These are phyloP conservation scores for Holtermannia corniformis DNA, from an alignment of 768 basidiomycete species.

Conservation along the genomic window DNA sequence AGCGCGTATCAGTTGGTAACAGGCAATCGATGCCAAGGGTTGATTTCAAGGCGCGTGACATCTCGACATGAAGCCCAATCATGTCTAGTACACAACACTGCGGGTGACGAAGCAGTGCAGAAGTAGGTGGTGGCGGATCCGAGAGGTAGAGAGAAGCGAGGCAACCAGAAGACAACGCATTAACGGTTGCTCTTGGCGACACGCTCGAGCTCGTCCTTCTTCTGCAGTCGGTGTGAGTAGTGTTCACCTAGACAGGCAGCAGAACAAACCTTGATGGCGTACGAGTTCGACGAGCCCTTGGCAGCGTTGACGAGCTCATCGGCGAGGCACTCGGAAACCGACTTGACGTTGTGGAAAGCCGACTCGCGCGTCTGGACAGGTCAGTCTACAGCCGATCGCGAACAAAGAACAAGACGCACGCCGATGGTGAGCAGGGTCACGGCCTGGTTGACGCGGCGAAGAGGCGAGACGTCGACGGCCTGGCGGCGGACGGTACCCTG, in stretches of 20 bases:
- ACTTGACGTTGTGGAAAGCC: slow-evolving; percentile 99
- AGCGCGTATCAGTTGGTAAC: no score
- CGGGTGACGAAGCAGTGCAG: neutral
- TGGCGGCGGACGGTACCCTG: slow-evolving; percentile 99
- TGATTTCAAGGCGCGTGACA: no score
- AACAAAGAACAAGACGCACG: slow-evolving; percentile 49
- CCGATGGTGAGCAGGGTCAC: slow-evolving; percentile 90
- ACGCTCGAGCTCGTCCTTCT: slow-evolving; percentile 99
- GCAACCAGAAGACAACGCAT: slow-evolving; percentile 40
- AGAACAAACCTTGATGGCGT: slow-evolving; percentile 72
- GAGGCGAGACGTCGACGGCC: slow-evolving; percentile 97
- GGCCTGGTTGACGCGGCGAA: slow-evolving; percentile 96
- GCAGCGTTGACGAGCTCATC: slow-evolving; percentile 99
- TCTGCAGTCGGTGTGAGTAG: slow-evolving; percentile 48
- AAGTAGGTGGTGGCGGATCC: neutral
- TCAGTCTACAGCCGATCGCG: neutral
- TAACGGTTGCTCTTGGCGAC: slow-evolving; percentile 99
- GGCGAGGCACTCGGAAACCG: slow-evolving; percentile 95
- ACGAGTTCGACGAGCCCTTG: slow-evolving; percentile 99
- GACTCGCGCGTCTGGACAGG: slow-evolving; percentile 82
- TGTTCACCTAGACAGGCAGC: neutral
- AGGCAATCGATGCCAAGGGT: no score
- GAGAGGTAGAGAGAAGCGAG: neutral
- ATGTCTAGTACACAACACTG: neutral
- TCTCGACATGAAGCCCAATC: neutral